Base-by-base conservation (phyloP, 1,284 basidiomycete genomes). In the Jaminaea rosea region DNA sequence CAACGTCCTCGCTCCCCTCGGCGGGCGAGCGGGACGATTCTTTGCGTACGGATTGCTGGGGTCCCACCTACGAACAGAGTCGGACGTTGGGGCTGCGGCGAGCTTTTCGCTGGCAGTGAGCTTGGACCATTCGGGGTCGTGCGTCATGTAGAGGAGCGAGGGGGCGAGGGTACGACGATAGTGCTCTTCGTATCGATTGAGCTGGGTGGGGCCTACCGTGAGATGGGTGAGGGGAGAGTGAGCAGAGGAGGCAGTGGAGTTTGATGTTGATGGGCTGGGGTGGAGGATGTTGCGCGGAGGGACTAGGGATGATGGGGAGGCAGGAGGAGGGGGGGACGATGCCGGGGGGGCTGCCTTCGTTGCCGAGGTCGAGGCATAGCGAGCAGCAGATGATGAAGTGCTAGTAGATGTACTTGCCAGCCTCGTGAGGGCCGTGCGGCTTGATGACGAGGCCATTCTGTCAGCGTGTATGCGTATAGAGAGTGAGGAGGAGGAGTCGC, bases 81-180 rank as follows among this genome's bases (percentile, higher is more conserved):
- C 17, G 24, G 24, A 4, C 26, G 11, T 19, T 10, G 24, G 10
- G 21, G 29, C 34, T 11, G 34, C 23, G 9, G 21, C 21, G 9
- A 11, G 13, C 1, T 11, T 23, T 10, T 59, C 56, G 31, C 46
- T 31, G 17, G 42, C 47, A 6, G 44, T 23, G 11, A 26, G 6
- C 9, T 8, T 8, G 3, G 39, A 42, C 39, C 39, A 42, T 7
- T 19, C 39, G 1, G 61, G 59, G 54, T 84, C 80, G 78, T 94
- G 96, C 46, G 87, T 87, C 82, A 97, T 87, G 81, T 98, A 98
- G 79, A 98, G 83, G 62, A 94, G 78, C 77, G 96, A 83, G 66
- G 89, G 84, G 21, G 84, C 81, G 53, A 98, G 80, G 8, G 90
- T 86, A 48, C 79, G 77, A 72, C 86, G 75, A 78, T 94, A 97